Percentiles rank a stretch among this genome's conserved stretches.
phyloP scores from a whole-genome alignment of 495 filamentous ascomycete species.

The Oleoguttula mirabilis region DNA sequence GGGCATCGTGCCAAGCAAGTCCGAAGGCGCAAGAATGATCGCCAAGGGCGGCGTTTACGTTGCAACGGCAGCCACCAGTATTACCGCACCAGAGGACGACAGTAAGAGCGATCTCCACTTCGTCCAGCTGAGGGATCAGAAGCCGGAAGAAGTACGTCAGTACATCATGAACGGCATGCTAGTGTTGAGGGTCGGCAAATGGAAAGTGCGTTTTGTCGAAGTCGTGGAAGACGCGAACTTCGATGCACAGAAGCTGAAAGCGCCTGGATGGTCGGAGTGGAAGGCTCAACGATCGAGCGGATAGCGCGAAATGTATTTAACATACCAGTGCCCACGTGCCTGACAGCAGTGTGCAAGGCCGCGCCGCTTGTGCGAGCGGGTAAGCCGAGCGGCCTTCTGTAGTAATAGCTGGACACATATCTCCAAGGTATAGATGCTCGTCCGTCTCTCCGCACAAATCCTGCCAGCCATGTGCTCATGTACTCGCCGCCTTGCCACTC shows the following conservation, averaged over 20 bases:
- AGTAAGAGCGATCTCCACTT: not conserved
- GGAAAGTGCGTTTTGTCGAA: slow-evolving; percentile 61
- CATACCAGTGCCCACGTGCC: too few relatives aligned
- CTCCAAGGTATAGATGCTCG: too few relatives aligned
- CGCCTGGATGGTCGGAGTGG: slow-evolving; percentile 18
- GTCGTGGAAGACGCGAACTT: slow-evolving; percentile 54
- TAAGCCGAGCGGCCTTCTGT: too few relatives aligned
- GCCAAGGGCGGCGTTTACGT: slow-evolving; percentile 19
- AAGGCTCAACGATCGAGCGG: too few relatives aligned
- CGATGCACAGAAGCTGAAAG: slow-evolving; percentile 12
- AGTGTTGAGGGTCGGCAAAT: slow-evolving; percentile 65
- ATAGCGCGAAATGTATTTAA: too few relatives aligned
- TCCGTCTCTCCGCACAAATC: too few relatives aligned
- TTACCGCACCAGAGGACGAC: not conserved
- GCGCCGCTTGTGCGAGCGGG: too few relatives aligned
- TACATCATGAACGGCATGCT: slow-evolving; percentile 56
- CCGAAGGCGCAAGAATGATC: slow-evolving; percentile 15
- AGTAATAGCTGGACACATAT: too few relatives aligned
- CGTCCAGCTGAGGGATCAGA: slow-evolving; percentile 5
- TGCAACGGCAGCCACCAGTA: slow-evolving; percentile 1
- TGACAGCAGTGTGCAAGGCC: too few relatives aligned
- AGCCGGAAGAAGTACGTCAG: slow-evolving; percentile 30
- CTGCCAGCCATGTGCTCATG: too few relatives aligned
- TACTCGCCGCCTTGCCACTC: too few relatives aligned
- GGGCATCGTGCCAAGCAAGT: slow-evolving; percentile 14